These are phyloP conservation scores for Stylosanthes scabra DNA, from an alignment of 331 rosid genomes.

Conservation along the genomic window DNA sequence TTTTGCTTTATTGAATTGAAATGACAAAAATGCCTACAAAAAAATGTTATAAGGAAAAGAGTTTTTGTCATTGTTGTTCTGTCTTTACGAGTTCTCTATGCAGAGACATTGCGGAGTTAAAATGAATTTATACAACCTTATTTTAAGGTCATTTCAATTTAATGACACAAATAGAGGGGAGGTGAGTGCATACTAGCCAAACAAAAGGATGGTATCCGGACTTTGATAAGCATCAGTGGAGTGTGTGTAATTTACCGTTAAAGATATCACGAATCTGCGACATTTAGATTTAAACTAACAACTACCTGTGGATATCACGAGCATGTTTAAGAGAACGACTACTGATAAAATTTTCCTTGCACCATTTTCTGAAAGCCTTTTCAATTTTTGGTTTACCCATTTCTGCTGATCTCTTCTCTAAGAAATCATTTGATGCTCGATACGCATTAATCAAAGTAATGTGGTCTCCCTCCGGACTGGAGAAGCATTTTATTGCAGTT, in stretches of 20 bases:
- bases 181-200: no score
- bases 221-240: no score
- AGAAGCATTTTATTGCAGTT: slow-evolving; percentile 71
- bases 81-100: no score
- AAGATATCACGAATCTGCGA: not conserved
- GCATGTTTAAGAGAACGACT: slow-evolving; percentile 91
- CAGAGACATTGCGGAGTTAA: no score
- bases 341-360: slow-evolving; percentile 86
- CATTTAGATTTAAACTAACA: slow-evolving; percentile 14
- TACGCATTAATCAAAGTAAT: slow-evolving; percentile 80
- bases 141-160: no score
- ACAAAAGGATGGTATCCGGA: no score
- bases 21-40: no score
- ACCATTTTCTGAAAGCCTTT: slow-evolving; percentile 85
- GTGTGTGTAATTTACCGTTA: not conserved
- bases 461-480: slow-evolving; percentile 96
- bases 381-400: slow-evolving; percentile 63
- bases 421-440: slow-evolving; percentile 69
- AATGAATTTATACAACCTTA: no score
- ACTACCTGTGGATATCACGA: slow-evolving; percentile 82
- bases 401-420: slow-evolving; percentile 64
- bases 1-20: no score
- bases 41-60: no score
- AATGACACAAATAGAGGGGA: no score
- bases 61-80: no score